Base-by-base conservation (phyloP, 306 rosid species). In the Fagus crenata region DNA sequence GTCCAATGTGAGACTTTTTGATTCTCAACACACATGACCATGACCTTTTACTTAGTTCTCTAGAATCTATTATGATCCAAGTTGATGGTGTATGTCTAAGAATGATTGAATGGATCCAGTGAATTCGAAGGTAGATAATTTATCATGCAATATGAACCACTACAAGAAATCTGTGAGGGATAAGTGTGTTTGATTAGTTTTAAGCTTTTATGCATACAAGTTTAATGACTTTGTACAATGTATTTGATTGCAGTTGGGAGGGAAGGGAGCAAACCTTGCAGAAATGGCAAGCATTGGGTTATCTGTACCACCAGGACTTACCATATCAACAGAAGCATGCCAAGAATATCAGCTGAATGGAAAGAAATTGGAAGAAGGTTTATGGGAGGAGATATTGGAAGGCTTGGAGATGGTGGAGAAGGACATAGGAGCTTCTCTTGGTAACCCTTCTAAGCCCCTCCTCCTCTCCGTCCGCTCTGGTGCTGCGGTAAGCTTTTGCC, bases 211-310 rank as follows among this genome's bases (percentile, higher is more conserved):
- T 46, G 51, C 51, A 46, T 9, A 13, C 28, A 22, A 58, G 13
- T 56, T 53, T 76, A 75, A 70, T 80, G 59, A 56, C 46, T 13
- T 3, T 83, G 70, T 46, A 32, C 55, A 73, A 22, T 59, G 17
- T 71, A 39, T 80, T 22, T 53, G 39, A 39, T 77, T 49, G 43
- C 67, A 95, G 99, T 81, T 95, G 80, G 99, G 99, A 82, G 99
- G 99, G 78, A 95, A 95, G 80, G 99, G 99, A 7, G 97, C 99
- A 18, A 95, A 95, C 85, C 87, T 95, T 41, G 99, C 97, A 75
- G 99, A 95, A 86, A 95, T 95, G 99, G 93, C 99, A 58, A 90
- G 86, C 85, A 92, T 95, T 37, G 97, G 97, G 14, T 85, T 95
- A 51, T 92, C 93, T 1, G 97, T 95, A 71, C 99, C 97, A 0